Evolutionary conservation across 352 stramenopile genomes (phyloP), one percentile per base, ranked within the genome.

Genomic region (Phytophthora tentaculata): DNA sequence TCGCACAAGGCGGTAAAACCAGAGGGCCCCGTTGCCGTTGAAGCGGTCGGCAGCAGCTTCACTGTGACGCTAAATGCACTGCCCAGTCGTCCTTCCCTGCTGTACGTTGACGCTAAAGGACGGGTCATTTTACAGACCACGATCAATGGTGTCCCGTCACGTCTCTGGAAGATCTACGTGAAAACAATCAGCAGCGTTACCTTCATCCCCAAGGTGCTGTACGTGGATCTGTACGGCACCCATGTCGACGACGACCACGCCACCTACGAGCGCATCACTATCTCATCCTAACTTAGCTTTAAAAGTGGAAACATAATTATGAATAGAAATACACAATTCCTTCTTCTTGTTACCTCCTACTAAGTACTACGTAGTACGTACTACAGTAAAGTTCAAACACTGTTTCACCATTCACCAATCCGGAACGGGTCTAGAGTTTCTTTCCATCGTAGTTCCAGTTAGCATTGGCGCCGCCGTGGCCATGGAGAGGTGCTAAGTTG

Each of bases 141-240:
- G 23, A 91, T 93, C 61, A 64, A 76, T 26, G 77, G 66, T 10
- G 50, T 43, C 0, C 39, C 48, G 13, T 90, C 85, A 58, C 80
- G 85, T 0, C 71, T 93, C 47, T 88, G 81, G 73, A 93, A 93
- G 68, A 79, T 93, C 14, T 93, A 77, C 62, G 79, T 93, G 43
- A 88, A 85, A 64, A 91, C 85, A 12, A 76, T 63, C 61, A 80
- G 72, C 54, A 76, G 76, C 8, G 49, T 72, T 44, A 77, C 76
- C 23, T 93, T 93, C 56, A 81, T 93, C 65, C 85, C 85, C 24
- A 89, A 89, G 56, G 85, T 93, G 60, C 67, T 88, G 26, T 91
- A 91, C 68, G 83, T 93, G 2, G 85, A 93, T 51, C 73, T 93
- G 17, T 92, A 88, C 67, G 85, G 85, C 51, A 81, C 72, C 26